These are phyloP conservation scores for Pestalotiopsis sp. DNA, from an alignment of 2,329 filamentous ascomycete species.

Conservation along the genomic window DNA sequence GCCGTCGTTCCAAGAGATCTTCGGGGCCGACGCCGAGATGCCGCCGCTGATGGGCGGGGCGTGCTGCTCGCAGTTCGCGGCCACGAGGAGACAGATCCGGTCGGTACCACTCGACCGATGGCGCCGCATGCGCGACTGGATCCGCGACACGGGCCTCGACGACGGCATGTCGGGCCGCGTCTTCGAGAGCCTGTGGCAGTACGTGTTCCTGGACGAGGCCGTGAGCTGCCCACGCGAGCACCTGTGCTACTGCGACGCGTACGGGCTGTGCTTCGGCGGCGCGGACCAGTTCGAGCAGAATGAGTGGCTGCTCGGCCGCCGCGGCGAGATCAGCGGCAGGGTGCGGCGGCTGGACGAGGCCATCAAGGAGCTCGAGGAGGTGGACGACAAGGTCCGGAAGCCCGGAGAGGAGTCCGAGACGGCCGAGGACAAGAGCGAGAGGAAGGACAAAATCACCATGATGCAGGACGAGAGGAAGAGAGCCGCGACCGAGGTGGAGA, in stretches of 20 bases:
- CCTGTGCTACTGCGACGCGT: slow-evolving; percentile 7
- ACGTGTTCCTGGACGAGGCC: background rate
- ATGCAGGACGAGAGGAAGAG: background rate
- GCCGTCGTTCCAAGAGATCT: background rate
- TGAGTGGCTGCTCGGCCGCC: background rate
- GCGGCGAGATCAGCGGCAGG: background rate
- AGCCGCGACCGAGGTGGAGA: background rate
- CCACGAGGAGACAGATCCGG: background rate
- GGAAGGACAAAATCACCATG: background rate
- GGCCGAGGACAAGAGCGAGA: background rate
- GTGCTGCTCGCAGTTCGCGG: slow-evolving; percentile 9
- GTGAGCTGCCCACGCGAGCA: slow-evolving; percentile 1
- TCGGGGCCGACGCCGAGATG: background rate
- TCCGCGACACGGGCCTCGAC: background rate
- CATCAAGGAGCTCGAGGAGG: slow-evolving; percentile 1
- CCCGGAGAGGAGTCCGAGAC: background rate
- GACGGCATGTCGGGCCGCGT: slow-evolving; percentile 1
- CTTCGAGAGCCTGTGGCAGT: slow-evolving; percentile 9
- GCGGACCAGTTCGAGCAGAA: background rate
- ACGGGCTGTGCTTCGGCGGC: background rate
- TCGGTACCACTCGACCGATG: background rate
- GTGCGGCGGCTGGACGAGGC: background rate
- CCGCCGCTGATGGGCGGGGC: slow-evolving; percentile 1
- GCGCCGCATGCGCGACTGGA: background rate
- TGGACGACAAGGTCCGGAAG: background rate